Base-by-base conservation (phyloP, 805 yeast genomes). In the Maudiozyma serrabonitensis region DNA sequence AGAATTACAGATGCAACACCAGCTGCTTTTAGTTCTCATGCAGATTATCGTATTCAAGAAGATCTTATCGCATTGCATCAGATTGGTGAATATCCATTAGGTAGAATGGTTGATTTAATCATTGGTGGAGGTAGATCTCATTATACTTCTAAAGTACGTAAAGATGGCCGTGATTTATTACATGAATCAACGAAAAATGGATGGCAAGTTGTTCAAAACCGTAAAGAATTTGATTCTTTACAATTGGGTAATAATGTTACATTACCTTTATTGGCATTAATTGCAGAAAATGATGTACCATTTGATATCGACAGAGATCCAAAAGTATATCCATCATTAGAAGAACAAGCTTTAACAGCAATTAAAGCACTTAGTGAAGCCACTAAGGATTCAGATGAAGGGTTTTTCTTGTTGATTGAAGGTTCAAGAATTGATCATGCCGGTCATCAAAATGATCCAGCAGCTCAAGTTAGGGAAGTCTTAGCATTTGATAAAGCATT, bases 401-500 rank as follows among this genome's bases (percentile, higher is more conserved):
- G 97, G 0, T 89, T 90, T 66, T 89, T 90, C 70, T 66, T 90
- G 51, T 64, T 90, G 66, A 79, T 90, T 47, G 96, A 90, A 71
- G 96, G 96, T 18, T 86, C 95, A 6, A 77, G 96, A 66, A 89
- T 90, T 59, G 97, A 90, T 68, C 96, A 89, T 63, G 96, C 95
- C 6, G 96, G 96, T 42, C 97, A 90, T 69, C 82, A 78, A 58
- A 89, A 90, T 62, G 97, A 90, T 64, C 91, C 97, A 11, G 91
- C 91, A 6, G 95, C 96, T 8, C 96, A 89, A 69, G 95, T 87
- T 6, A 76, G 89, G 60, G 97, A 90, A 68, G 91, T 87, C 4
- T 70, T 89, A 57, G 96, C 95, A 1, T 90, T 81, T 65, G 95
- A 87, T 64, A 80, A 79, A 52, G 89, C 95, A 3, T 87, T 86